Conservation (phyloP, 2,329 filamentous ascomycete genomes). For the Moelleriella libera region DNA sequence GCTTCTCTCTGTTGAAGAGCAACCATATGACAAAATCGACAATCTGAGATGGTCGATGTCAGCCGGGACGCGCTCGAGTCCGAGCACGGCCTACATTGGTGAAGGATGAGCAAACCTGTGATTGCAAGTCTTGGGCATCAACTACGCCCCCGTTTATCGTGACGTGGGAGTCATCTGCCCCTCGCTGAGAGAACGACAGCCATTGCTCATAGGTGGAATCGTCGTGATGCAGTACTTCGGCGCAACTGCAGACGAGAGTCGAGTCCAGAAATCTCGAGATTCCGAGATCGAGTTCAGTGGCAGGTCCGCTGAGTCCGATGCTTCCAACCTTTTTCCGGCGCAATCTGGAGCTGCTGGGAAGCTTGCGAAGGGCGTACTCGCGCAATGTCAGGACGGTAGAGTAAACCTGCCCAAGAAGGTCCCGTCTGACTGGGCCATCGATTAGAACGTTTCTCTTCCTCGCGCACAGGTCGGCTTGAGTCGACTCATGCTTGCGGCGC, state of each 20-base stretch:
- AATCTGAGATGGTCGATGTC: constrained; percentile 34
- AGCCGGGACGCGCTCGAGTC: not conserved
- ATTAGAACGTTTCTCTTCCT: not conserved
- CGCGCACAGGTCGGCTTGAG: constrained; percentile 5
- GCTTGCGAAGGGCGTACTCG: constrained; percentile 50
- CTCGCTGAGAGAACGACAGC: constrained; percentile 45
- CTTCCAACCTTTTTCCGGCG: constrained; percentile 41
- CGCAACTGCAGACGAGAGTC: constrained; percentile 46
- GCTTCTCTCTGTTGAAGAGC: constrained; percentile 49
- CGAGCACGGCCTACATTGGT: not conserved
- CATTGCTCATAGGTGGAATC: constrained; percentile 39
- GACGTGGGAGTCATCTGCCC: constrained; percentile 42
- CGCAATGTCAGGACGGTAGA: constrained; percentile 50
- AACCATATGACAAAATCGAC: constrained; percentile 66
- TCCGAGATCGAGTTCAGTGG: constrained; percentile 19
- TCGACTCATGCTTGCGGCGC: constrained; percentile 14
- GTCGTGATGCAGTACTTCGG: constrained; percentile 9
- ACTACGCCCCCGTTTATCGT: constrained; percentile 33
- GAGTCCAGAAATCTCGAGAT: constrained; percentile 52
- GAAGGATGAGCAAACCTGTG: constrained; percentile 35
- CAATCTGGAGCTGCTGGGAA: constrained; percentile 53
- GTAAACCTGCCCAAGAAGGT: constrained; percentile 58
- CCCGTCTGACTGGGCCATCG: constrained; percentile 29
- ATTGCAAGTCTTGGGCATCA: constrained; percentile 38
- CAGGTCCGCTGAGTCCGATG: constrained; percentile 19